Evolutionary conservation across 2,329 filamentous ascomycete genomes (phyloP).

Genomic region (Claviceps sp.): DNA sequence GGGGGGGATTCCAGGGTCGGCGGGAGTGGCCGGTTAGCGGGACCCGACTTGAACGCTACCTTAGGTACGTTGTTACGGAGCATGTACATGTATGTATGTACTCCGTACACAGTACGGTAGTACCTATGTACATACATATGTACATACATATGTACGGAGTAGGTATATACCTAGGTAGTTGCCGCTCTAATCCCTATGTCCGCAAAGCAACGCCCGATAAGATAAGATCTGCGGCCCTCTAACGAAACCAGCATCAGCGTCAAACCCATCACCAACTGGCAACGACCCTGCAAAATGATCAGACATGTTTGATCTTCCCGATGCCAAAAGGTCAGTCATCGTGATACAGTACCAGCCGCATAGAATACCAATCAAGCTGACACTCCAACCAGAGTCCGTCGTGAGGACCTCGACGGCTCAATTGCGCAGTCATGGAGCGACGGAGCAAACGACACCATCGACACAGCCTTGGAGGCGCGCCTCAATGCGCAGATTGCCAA

Average conservation of each 20-base stretch:
- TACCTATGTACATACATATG: neutral
- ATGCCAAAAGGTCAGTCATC: conserved; percentile 18
- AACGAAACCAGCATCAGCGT: neutral
- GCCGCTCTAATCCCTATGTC: too few species aligned
- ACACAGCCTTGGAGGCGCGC: conserved; percentile 27
- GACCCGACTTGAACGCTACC: too few species aligned
- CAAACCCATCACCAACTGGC: neutral
- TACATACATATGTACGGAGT: neutral
- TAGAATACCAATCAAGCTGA: neutral
- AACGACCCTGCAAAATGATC: neutral
- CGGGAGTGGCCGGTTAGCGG: too few species aligned
- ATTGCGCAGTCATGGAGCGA: conserved; percentile 14
- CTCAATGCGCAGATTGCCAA: conserved; percentile 35
- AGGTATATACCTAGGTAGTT: too few species aligned
- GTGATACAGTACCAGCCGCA: too few species aligned
- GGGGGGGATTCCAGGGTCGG: too few species aligned
- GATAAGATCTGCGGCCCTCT: conserved; percentile 8
- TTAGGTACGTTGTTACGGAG: too few species aligned
- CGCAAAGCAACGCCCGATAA: conserved; percentile 9
- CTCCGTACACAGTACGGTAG: neutral
- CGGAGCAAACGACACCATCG: conserved; percentile 18
- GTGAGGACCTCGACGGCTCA: conserved; percentile 36
- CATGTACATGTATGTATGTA: neutral
- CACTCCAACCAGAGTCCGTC: conserved; percentile 31
- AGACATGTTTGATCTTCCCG: conserved; percentile 17